phyloP scores from a whole-genome alignment of 2,329 filamentous ascomycete genomes.

The Rutstroemia sp. region DNA sequence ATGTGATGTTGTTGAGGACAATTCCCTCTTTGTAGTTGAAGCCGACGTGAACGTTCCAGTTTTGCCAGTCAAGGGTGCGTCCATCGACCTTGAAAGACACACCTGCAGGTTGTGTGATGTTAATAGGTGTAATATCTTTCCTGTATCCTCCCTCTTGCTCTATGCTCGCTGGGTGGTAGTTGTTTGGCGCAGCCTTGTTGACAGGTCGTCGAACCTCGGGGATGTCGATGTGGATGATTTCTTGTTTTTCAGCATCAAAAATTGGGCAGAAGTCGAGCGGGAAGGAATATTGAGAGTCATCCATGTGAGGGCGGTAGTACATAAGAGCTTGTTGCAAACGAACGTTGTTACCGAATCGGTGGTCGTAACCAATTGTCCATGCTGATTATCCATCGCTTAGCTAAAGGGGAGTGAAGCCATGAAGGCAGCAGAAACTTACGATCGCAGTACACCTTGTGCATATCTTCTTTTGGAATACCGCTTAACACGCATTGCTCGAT shows the following conservation, averaged over 20 bases:
- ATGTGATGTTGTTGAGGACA: conserved; percentile 83
- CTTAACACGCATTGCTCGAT: conserved; percentile 84
- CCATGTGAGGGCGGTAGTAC: conserved; percentile 83
- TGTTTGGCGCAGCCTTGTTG: conserved; percentile 63
- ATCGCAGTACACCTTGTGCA: conserved; percentile 95
- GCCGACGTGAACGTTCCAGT: conserved; percentile 86
- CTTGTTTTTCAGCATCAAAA: conserved; percentile 72
- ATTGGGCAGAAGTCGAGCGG: conserved; percentile 93
- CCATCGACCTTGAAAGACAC: conserved; percentile 78
- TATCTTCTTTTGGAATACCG: conserved; percentile 73
- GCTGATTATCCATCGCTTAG: conserved; percentile 36
- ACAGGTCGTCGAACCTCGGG: conserved; percentile 70
- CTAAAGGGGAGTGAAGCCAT: neutral
- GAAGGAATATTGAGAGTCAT: conserved; percentile 85
- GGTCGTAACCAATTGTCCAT: conserved; percentile 93
- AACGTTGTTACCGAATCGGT: conserved; percentile 71
- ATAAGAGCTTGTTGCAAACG: conserved; percentile 88
- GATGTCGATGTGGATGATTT: conserved; percentile 50
- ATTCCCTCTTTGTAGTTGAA: conserved; percentile 95
- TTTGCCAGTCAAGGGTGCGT: conserved; percentile 76
- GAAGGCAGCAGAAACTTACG: conserved; percentile 41
- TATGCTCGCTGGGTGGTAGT: conserved; percentile 71
- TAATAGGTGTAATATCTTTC: conserved; percentile 74
- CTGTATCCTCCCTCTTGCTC: conserved; percentile 69
- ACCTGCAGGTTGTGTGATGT: conserved; percentile 82